A percentile compares a stretch with the other conserved stretches of the same genome.
Evolutionary conservation across 2,329 filamentous ascomycete species (phyloP).

Genomic region (Pestalotiopsis fici): DNA sequence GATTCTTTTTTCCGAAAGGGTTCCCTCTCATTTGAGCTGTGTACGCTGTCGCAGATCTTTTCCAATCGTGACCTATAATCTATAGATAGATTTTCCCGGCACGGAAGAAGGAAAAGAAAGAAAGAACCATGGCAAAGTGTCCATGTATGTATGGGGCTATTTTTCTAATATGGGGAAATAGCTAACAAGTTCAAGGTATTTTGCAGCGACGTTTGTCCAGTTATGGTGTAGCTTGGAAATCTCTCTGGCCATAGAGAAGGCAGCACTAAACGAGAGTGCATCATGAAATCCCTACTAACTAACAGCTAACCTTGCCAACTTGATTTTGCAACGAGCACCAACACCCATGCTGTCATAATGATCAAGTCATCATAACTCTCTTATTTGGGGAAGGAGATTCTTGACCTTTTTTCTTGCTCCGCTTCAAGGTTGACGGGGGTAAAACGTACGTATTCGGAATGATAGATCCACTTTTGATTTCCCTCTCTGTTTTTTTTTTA

Average conservation of each 20-base stretch:
- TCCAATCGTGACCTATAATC: background rate
- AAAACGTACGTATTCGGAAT: no score
- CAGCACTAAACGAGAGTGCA: background rate
- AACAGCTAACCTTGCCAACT: background rate
- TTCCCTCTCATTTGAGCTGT: background rate
- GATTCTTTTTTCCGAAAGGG: background rate
- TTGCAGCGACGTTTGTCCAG: no score
- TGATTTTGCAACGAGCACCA: background rate
- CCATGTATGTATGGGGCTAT: no score
- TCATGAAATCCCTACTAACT: background rate
- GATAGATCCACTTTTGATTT: background rate
- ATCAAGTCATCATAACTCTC: background rate
- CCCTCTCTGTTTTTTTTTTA: background rate
- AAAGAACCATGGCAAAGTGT: background rate
- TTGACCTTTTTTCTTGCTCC: no score
- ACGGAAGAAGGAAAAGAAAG: background rate
- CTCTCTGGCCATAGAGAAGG: background rate
- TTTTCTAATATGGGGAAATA: no score
- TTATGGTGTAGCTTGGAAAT: background rate
- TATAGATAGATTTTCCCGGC: background rate
- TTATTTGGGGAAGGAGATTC: no score
- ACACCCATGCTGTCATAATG: background rate
- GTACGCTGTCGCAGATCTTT: background rate
- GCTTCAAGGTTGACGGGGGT: no score
- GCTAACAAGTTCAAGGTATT: no score